Base-by-base conservation (phyloP, 176 grass and related monocot species). In the Eremochloa ophiuroides region DNA sequence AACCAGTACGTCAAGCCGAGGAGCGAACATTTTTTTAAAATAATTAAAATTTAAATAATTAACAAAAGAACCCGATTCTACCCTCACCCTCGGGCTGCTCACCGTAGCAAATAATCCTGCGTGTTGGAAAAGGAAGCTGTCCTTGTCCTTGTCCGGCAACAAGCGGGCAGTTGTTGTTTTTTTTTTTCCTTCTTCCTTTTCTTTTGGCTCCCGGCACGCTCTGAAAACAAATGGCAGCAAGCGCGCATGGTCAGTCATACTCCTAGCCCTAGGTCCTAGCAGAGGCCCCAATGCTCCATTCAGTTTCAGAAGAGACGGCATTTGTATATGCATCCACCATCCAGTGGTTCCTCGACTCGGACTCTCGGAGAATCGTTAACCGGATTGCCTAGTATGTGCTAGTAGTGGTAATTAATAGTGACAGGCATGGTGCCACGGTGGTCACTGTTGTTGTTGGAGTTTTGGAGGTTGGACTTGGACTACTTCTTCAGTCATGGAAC, bases 191-290 rank as follows among this genome's bases (percentile, higher is more conserved):
- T 38, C 7, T 38, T 7, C 6, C 1, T n/a, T 47, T 48, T 41
- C 18, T 31, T 79, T 59, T 61, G 27, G 7, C 5, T 10, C 34
- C 37, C 15, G 30, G 2, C 22, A 73, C 42, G 60, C 77, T 46
- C 40, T 65, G 43, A 37, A 51, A 66, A 51, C 50, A 81, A 80
- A 70, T 76, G 82, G 50, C 76, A 62, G 25, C n/a, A n/a, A n/a
- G n/a, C n/a, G 31, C n/a, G 2, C 58, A 27, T 60, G 23, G 56
- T 27, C n/a, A 9, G 1, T 50, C 67, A n/a, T 17, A 51, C 25
- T 50, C 46, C 17, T n/a, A n/a, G 26, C 43, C 17, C 47, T 20
- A n/a, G 40, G 83, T 47, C 11, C 22, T 18, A 20, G 10, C 56
- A 59, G 23, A 55, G 51, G 18, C 50, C 18, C 16, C 48, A 8